A percentile compares a stretch with the other conserved stretches of the same genome.
Conservation (phyloP, 805 yeast genomes). For the Kuraishia molischiana region DNA sequence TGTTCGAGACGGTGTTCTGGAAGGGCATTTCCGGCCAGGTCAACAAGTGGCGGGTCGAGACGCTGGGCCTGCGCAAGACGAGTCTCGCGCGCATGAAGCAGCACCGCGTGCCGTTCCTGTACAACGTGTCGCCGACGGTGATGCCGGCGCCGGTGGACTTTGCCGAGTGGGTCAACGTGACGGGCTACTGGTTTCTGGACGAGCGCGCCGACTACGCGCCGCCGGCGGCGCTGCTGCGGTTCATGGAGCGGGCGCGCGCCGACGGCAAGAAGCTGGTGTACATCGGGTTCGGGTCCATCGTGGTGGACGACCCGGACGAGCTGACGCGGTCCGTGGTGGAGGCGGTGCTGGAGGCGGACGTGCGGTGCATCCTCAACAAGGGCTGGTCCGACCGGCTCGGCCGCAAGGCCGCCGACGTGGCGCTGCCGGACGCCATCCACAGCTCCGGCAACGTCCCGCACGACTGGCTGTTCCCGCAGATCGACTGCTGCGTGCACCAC, state of each 20-base stretch:
- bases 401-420: conserved; percentile 30
- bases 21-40: conserved; percentile 82
- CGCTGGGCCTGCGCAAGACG: conserved; percentile 57
- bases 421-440: conserved; percentile 58
- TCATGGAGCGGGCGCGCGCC: conserved; percentile 50
- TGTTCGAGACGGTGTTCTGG: conserved; percentile 92
- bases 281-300: conserved; percentile 94
- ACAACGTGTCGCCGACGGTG: conserved; percentile 80
- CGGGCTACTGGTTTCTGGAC: conserved; percentile 92
- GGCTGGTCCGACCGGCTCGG: conserved; percentile 86
- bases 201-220: conserved; percentile 53
- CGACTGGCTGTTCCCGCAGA: conserved; percentile 84
- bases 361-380: conserved; percentile 78
- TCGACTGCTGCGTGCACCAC: conserved; percentile 94
- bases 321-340: conserved; percentile 71
- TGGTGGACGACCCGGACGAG: conserved; percentile 72
- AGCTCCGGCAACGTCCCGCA: conserved; percentile 76
- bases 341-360: conserved; percentile 74
- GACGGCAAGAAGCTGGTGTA: conserved; percentile 70
- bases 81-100: conserved; percentile 64
- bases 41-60: conserved; percentile 75
- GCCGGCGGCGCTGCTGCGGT: conserved; percentile 43
- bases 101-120: conserved; percentile 75
- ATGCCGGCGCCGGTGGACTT: conserved; percentile 91
- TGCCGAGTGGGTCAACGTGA: conserved; percentile 90